A percentile compares a stretch with the other conserved stretches of the same genome.
Evolutionary conservation across 2,329 filamentous ascomycete species (phyloP).

Genomic region (Thelonectria rubi): DNA sequence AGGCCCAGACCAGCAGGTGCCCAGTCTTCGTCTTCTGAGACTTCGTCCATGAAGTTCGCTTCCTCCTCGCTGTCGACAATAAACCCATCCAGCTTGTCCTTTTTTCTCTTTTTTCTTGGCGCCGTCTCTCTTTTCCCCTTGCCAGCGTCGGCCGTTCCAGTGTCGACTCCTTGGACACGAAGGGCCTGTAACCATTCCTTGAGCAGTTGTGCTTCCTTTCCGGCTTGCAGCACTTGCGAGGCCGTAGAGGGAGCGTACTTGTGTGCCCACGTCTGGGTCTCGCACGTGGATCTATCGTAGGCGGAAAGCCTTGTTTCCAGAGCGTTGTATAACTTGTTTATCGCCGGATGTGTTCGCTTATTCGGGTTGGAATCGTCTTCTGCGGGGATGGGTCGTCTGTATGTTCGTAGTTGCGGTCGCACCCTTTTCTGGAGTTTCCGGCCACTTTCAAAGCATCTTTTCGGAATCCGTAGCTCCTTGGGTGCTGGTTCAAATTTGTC

Average conservation of each 20-base stretch:
- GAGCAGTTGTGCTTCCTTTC: conserved; percentile 74
- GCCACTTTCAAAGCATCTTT: conserved; percentile 67
- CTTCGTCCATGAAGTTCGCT: conserved; percentile 71
- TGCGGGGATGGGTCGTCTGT: conserved; percentile 3
- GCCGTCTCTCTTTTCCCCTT: conserved; percentile 45
- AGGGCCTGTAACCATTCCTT: conserved; percentile 83
- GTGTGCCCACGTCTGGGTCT: conserved; percentile 77
- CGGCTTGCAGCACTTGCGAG: conserved; percentile 77
- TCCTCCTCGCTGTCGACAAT: conserved; percentile 83
- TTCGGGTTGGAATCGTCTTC: conserved; percentile 30
- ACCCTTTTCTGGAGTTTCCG: conserved; percentile 61
- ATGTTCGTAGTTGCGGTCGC: conserved; percentile 54
- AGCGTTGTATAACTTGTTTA: conserved; percentile 66
- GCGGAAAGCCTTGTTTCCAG: conserved; percentile 74
- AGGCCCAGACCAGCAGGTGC: conserved; percentile 49
- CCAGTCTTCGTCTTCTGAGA: conserved; percentile 66
- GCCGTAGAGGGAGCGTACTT: conserved; percentile 83
- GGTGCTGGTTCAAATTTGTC: conserved; percentile 57
- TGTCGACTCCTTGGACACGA: conserved; percentile 79
- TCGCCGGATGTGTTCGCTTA: conserved; percentile 61
- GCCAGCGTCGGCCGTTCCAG: conserved; percentile 54
- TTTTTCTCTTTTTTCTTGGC: conserved; percentile 71
- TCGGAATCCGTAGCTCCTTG: conserved; percentile 62
- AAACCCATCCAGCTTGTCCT: conserved; percentile 81
- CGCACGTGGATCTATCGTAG: conserved; percentile 82